Percentiles rank a stretch among this genome's conserved stretches.
phyloP scores from a whole-genome alignment of 1,284 basidiomycete genomes.

The Anthracocystis walkeri region DNA sequence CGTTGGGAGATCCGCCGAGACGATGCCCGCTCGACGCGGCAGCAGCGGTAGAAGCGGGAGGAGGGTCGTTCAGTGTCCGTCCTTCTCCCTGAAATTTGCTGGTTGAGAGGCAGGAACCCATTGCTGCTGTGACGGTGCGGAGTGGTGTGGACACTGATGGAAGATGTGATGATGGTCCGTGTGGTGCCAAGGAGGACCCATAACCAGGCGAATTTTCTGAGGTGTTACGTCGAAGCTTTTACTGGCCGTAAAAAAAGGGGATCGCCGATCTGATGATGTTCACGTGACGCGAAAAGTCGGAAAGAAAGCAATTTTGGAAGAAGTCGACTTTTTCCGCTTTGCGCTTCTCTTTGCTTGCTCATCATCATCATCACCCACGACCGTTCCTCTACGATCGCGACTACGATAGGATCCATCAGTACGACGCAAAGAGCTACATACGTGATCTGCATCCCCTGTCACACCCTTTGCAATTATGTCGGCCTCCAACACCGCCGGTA shows the following conservation, averaged over 20 bases:
- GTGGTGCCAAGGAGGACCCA: not conserved
- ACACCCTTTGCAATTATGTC: slow-evolving; percentile 12
- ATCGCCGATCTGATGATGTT: not conserved
- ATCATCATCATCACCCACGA: slow-evolving; percentile 13
- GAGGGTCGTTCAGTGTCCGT: slow-evolving; percentile 19
- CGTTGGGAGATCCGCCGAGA: slow-evolving; percentile 14
- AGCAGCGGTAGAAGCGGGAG: not conserved
- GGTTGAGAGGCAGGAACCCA: slow-evolving; percentile 42
- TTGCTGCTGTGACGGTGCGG: not conserved
- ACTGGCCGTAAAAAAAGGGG: not conserved
- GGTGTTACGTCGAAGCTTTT: not conserved
- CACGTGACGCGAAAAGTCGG: slow-evolving; percentile 5
- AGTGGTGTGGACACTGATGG: not conserved
- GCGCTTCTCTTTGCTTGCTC: not conserved
- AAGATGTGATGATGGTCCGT: not conserved
- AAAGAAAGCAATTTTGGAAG: slow-evolving; percentile 2
- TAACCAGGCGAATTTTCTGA: not conserved
- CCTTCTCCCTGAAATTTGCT: slow-evolving; percentile 34
- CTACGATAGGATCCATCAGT: no score
- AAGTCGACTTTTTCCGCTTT: not conserved
- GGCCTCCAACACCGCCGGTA: slow-evolving; percentile 21
- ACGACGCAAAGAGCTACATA: not conserved
- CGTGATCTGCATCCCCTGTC: not conserved
- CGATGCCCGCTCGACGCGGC: slow-evolving; percentile 7
- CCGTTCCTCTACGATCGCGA: no score